phyloP scores from a whole-genome alignment of 176 grass and related monocot species.

The Aegilops umbellulata region DNA sequence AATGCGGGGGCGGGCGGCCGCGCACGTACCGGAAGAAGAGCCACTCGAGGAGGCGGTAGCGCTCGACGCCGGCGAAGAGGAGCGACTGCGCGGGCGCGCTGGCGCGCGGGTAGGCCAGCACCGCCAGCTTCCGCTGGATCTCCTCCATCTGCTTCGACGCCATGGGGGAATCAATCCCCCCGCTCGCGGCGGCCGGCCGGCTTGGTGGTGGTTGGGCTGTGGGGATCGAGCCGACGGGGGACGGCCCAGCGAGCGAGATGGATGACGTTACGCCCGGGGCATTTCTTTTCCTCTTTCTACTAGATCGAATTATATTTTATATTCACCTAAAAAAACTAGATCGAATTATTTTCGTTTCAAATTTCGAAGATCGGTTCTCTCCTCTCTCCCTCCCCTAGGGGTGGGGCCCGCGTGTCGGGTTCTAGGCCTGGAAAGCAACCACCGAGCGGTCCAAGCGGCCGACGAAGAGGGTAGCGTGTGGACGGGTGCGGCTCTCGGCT shows the following conservation, averaged over 20 bases:
- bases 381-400: neutral
- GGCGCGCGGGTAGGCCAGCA: conserved; percentile 76
- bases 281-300: neutral
- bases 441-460: conserved; percentile 2
- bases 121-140: conserved; percentile 85
- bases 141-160: conserved; percentile 99
- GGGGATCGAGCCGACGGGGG: conserved; percentile 22
- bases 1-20: conserved; percentile 5
- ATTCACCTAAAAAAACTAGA: too few species aligned
- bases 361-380: neutral
- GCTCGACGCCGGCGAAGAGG: conserved; percentile 92
- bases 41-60: conserved; percentile 97
- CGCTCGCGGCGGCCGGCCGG: conserved; percentile 19
- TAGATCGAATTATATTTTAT: neutral
- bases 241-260: conserved; percentile 28
- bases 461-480: neutral
- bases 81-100: conserved; percentile 88
- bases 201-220: conserved; percentile 7
- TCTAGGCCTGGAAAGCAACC: neutral
- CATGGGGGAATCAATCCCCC: conserved; percentile 32
- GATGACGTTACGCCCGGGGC: neutral
- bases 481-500: conserved; percentile 19
- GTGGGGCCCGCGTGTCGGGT: neutral
- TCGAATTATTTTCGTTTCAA: conserved; percentile 6
- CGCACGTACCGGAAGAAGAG: conserved; percentile 82